phyloP scores from a whole-genome alignment of 805 yeast genomes.

The Lachancea lanzarotensis region DNA sequence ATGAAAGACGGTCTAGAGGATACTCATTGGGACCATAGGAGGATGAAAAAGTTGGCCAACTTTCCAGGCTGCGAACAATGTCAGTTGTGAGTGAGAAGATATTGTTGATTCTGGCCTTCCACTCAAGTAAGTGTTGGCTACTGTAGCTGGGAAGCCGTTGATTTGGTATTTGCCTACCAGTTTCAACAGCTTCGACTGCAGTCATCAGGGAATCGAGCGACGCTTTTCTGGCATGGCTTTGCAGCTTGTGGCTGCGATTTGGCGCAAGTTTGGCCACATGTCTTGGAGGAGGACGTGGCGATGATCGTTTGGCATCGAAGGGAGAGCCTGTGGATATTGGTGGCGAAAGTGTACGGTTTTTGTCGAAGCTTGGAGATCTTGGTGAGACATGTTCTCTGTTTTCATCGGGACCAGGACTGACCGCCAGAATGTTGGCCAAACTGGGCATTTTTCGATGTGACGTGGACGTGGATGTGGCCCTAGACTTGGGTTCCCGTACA shows the following conservation, averaged over 20 bases:
- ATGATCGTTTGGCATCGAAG: too few species aligned
- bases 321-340: background rate
- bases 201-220: slow-evolving; percentile 24
- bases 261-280: too few species aligned
- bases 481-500: background rate
- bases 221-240: slow-evolving; percentile 5
- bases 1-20: slow-evolving; percentile 1
- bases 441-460: background rate
- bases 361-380: slow-evolving; percentile 2
- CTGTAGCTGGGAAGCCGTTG: background rate
- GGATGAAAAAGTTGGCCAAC: slow-evolving; percentile 10
- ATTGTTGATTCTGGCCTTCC: slow-evolving; percentile 14
- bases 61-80: slow-evolving; percentile 10
- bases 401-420: background rate
- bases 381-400: too few species aligned
- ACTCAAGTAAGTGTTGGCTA: slow-evolving; percentile 9
- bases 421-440: slow-evolving; percentile 1
- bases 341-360: slow-evolving; percentile 4
- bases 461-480: background rate
- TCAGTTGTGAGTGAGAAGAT: slow-evolving; percentile 14
- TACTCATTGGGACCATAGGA: background rate
- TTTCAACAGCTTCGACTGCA: slow-evolving; percentile 19
- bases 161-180: background rate
- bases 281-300: slow-evolving; percentile 7
- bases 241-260: background rate